These are phyloP conservation scores for Groenewaldozyma sp. DNA, from an alignment of 1,139 yeast species.

Conservation along the genomic window DNA sequence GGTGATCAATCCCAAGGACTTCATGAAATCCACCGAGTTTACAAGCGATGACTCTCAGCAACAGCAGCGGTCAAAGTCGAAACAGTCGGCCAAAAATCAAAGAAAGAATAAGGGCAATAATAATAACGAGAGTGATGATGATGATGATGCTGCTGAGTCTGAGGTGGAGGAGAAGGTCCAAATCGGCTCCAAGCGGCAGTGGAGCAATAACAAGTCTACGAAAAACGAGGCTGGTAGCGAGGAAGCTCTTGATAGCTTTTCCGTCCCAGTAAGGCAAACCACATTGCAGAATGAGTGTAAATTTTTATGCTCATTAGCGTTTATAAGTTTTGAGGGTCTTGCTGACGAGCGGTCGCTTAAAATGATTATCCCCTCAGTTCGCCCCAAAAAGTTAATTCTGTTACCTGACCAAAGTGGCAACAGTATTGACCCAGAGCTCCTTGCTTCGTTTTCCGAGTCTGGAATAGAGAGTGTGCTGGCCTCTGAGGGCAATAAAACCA, in stretches of 20 bases:
- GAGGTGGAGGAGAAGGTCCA: slow-evolving; percentile 21
- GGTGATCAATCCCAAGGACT: slow-evolving; percentile 54
- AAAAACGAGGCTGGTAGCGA: too few relatives aligned
- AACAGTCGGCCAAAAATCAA: slow-evolving; percentile 12
- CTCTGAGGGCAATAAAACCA: slow-evolving; percentile 33
- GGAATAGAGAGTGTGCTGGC: slow-evolving; percentile 24
- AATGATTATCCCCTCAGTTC: slow-evolving; percentile 68
- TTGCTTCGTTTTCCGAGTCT: slow-evolving; percentile 10
- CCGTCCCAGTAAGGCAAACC: slow-evolving; percentile 44
- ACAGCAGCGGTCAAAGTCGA: slow-evolving; percentile 7
- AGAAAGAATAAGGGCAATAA: slow-evolving; percentile 7
- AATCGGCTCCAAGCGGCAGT: slow-evolving; percentile 32
- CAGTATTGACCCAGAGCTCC: slow-evolving; percentile 8
- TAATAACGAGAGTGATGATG: slow-evolving; percentile 1
- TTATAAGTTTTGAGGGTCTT: slow-evolving; percentile 73
- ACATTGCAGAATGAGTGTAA: slow-evolving; percentile 33
- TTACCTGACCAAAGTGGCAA: slow-evolving; percentile 16
- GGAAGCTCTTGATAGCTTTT: slow-evolving; percentile 12
- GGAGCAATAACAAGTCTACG: slow-evolving; percentile 30
- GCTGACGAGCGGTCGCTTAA: slow-evolving; percentile 78
- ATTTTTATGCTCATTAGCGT: slow-evolving; percentile 64
- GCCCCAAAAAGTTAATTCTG: slow-evolving; percentile 66
- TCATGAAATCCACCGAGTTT: slow-evolving; percentile 29
- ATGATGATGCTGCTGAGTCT: slow-evolving; percentile 9
- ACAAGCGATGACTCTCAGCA: slow-evolving; percentile 10